phyloP scores from a whole-genome alignment of 2,329 filamentous ascomycete genomes.

The Biscogniauxia sp. region DNA sequence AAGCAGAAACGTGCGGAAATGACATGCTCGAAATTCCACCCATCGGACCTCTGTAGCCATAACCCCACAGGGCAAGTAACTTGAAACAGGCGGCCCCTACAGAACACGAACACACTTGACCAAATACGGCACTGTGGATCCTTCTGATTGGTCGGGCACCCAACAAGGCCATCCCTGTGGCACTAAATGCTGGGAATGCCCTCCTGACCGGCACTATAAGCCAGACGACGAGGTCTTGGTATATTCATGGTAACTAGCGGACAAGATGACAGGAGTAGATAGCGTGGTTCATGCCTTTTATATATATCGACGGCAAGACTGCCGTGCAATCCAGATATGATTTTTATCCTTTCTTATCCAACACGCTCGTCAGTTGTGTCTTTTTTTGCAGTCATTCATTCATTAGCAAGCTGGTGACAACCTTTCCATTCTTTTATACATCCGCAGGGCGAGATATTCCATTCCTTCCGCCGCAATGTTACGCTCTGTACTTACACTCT shows the following conservation, averaged over 20 bases:
- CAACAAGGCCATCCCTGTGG: background rate
- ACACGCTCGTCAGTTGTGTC: background rate
- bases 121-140: background rate
- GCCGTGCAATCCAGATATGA: background rate
- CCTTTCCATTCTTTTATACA: background rate
- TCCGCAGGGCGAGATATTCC: constrained; percentile 1
- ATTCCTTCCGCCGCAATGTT: background rate
- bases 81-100: background rate
- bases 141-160: background rate
- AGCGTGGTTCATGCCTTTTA: background rate
- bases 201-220: background rate
- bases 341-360: background rate
- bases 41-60: background rate
- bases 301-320: background rate
- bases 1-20: background rate
- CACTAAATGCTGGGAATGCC: background rate
- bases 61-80: background rate
- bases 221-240: background rate
- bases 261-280: background rate
- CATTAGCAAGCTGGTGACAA: background rate
- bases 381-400: background rate
- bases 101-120: background rate
- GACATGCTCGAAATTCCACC: background rate
- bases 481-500: background rate
- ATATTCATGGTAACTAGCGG: background rate